A percentile compares a stretch with the other conserved stretches of the same genome.
Conservation (phyloP, 169 alveolate genomes). For the Cryptosporidium xiaoi region DNA sequence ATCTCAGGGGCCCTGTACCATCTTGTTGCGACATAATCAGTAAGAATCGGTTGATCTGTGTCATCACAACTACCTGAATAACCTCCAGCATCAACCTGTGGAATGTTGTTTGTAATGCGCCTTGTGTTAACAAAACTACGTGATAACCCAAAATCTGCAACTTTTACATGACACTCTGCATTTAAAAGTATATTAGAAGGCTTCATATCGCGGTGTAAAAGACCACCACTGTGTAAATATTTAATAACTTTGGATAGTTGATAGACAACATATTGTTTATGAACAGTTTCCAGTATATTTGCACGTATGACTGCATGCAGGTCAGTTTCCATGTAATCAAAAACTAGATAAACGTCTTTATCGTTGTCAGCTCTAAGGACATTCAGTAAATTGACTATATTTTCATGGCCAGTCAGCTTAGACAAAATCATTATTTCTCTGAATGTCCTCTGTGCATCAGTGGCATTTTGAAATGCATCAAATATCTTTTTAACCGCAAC, state of each 20-base stretch:
- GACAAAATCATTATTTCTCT: constrained; percentile 97
- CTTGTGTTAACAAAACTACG: constrained; percentile 85
- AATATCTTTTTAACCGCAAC: constrained; percentile 99
- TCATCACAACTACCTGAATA: constrained; percentile 80
- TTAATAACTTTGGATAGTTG: constrained; percentile 92
- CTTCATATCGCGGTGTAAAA: constrained; percentile 98
- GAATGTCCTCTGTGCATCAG: constrained; percentile 99
- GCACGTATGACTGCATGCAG: constrained; percentile 98
- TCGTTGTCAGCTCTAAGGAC: constrained; percentile 97
- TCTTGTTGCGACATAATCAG: constrained; percentile 99
- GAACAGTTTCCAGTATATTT: constrained; percentile 95
- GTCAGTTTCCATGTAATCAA: constrained; percentile 98
- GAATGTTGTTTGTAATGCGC: constrained; percentile 28
- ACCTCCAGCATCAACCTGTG: constrained; percentile 30
- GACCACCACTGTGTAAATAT: constrained; percentile 94
- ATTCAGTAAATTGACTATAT: constrained; percentile 92
- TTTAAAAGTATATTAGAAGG: constrained; percentile 97
- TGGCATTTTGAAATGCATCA: constrained; percentile 98
- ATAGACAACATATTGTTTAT: constrained; percentile 92
- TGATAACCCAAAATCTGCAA: constrained; percentile 98
- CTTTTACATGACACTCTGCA: constrained; percentile 96
- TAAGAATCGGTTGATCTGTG: constrained; percentile 87
- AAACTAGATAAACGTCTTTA: constrained; percentile 96
- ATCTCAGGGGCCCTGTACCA: constrained; percentile 99
- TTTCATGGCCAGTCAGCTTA: constrained; percentile 93